Evolutionary conservation across 2,329 filamentous ascomycete species (phyloP).

Genomic region (Epichloe bromicola): DNA sequence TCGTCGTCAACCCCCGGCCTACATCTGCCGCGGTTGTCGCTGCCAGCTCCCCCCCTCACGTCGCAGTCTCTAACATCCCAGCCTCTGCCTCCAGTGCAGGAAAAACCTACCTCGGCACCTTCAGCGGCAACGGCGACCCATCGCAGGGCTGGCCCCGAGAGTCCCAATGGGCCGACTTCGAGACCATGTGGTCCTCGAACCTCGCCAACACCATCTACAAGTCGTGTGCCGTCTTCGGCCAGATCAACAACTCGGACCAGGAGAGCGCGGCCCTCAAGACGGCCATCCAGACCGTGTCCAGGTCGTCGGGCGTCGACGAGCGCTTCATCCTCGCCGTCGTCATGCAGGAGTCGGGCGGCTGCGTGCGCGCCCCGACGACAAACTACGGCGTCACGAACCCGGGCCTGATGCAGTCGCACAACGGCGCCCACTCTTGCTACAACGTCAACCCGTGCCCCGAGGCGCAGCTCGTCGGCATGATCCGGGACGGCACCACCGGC

Average conservation of each 20-base stretch:
- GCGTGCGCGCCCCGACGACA: constrained; percentile 28
- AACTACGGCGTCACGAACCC: constrained; percentile 28
- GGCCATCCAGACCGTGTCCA: constrained; percentile 20
- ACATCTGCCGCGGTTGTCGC: background rate
- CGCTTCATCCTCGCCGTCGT: constrained; percentile 31
- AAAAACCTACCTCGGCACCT: background rate
- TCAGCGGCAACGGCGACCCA: background rate
- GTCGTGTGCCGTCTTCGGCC: constrained; percentile 7
- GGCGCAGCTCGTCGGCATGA: constrained; percentile 16
- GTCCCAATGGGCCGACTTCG: constrained; percentile 17
- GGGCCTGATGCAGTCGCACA: constrained; percentile 27
- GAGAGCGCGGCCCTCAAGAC: constrained; percentile 12
- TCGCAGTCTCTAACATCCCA: background rate
- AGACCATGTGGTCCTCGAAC: constrained; percentile 14
- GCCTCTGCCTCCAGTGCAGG: background rate
- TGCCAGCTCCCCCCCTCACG: background rate
- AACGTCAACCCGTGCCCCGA: constrained; percentile 16
- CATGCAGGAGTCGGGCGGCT: constrained; percentile 31
- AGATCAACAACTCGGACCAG: constrained; percentile 9
- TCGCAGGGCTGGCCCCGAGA: constrained; percentile 17
- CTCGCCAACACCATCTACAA: constrained; percentile 3
- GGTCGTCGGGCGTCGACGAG: constrained; percentile 18
- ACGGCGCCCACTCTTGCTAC: constrained; percentile 24
- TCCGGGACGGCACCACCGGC: constrained; percentile 28
- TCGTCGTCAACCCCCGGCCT: background rate